Base-by-base conservation (phyloP, 2,329 filamentous ascomycete species). In the Sarocladium kiliense region DNA sequence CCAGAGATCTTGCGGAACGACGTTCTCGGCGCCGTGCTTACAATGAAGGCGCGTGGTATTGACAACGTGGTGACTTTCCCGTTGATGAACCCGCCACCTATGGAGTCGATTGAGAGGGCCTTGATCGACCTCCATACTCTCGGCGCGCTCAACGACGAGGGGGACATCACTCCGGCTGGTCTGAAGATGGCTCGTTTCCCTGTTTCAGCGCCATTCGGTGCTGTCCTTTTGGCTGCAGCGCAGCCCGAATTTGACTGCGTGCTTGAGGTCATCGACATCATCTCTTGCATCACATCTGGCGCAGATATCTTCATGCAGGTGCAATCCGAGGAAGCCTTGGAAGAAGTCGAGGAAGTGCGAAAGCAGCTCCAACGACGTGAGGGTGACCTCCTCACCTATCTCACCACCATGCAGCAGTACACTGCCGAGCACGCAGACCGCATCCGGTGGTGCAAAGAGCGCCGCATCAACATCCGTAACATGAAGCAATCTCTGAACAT, bases 1-100 rank as follows among this genome's bases (percentile, higher is more conserved):
- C 93, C 94, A 0, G 94, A 99, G 67, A 97, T 99, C 11, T 73
- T 97, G 11, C 84, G 94, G 19, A 95, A 90, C 64, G 93, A 99
- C 68, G 81, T 97, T 5, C 83, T 91, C 19, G 87, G 91, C 32
- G 89, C 93, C 0, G 79, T 97, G 1, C 75, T 99, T 10, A 96
- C 89, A 0, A 95, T 99, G 88, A 97, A 96, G 69, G 91, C 93
- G 0, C 83, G 91, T 54, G 91, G 92, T 0, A 86, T 97, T 12
- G 79, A 89, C 25, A 87, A 97, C 65, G 82, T 96, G 2, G 75
- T 91, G 19, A 76, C 79, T 0, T 99, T 99, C 59, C 91, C 93
- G 0, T 83, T 97, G 49, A 85, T 97, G 67, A 91, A 96, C 55
- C 80, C 82, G 0, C 94, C 94, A 0, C 85, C 89, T 9, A 73